These are phyloP conservation scores for Taphrina wiesneri DNA, from an alignment of 1,139 yeast species.

Conservation along the genomic window DNA sequence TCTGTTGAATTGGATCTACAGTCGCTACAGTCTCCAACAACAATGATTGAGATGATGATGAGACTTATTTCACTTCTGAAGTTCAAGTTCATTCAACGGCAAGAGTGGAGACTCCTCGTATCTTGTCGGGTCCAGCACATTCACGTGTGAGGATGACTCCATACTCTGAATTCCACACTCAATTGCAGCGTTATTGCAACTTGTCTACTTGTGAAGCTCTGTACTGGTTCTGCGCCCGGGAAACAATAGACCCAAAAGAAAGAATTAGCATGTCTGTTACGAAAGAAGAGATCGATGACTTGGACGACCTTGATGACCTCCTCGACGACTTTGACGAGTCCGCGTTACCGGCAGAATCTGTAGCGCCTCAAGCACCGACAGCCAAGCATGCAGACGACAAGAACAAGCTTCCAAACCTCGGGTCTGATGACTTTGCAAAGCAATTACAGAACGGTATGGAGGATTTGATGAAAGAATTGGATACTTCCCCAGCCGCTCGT, in stretches of 20 bases:
- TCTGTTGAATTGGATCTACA: no score
- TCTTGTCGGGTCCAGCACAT: background rate
- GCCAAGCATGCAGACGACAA: background rate
- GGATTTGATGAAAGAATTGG: slow-evolving; percentile 58
- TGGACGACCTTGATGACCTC: slow-evolving; percentile 39
- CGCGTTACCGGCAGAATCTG: slow-evolving; percentile 2
- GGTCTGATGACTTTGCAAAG: slow-evolving; percentile 49
- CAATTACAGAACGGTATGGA: slow-evolving; percentile 47
- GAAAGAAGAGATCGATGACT: slow-evolving; percentile 28
- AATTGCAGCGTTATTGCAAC: no score
- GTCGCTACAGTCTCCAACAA: no score
- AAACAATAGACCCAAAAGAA: no score
- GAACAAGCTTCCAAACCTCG: slow-evolving; percentile 23
- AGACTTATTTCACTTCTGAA: no score
- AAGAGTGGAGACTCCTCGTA: background rate
- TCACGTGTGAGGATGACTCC: background rate
- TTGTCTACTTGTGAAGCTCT: no score
- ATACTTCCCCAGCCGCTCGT: slow-evolving; percentile 64
- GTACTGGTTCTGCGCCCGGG: no score
- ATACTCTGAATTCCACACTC: no score
- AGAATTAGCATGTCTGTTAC: slow-evolving; percentile 16
- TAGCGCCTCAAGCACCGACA: background rate
- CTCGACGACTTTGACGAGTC: slow-evolving; percentile 34
- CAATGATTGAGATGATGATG: no score
- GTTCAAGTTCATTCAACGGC: background rate